phyloP scores from a whole-genome alignment of 2,329 filamentous ascomycete genomes.

The Sphaerulina vaccinii region DNA sequence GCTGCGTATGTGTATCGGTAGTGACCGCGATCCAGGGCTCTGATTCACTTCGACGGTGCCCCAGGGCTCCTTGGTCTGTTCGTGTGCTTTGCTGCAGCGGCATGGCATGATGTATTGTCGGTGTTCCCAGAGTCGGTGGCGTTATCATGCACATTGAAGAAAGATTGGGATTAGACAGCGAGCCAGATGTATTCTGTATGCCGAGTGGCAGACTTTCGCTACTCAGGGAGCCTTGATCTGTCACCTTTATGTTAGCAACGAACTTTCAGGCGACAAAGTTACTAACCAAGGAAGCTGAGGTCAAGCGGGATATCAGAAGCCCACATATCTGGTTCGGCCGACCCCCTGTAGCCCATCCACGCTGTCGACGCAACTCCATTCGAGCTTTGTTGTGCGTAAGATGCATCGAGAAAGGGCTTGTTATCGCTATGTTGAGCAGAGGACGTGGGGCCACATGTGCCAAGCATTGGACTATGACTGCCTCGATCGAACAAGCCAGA shows the following conservation, averaged over 20 bases:
- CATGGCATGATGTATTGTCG: too few species aligned
- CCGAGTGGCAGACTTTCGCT: too few species aligned
- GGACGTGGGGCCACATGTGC: background rate
- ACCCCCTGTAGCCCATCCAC: background rate
- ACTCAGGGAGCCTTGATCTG: too few species aligned
- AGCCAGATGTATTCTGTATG: too few species aligned
- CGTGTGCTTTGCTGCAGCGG: too few species aligned
- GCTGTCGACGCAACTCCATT: background rate
- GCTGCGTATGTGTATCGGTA: background rate
- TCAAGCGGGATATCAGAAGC: background rate
- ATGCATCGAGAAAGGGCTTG: background rate
- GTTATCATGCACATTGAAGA: too few species aligned
- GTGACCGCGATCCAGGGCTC: background rate
- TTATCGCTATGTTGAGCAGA: background rate
- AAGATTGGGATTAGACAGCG: too few species aligned
- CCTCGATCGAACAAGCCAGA: background rate
- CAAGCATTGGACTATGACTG: background rate
- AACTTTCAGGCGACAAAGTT: background rate
- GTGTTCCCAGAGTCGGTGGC: too few species aligned
- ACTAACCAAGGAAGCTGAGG: background rate
- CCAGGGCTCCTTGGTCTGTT: too few species aligned
- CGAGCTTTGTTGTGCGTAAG: background rate
- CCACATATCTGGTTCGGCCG: background rate
- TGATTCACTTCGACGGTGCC: background rate
- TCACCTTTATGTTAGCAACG: too few species aligned